Evolutionary conservation across 1,284 basidiomycete genomes (phyloP), one percentile per base, ranked within the genome.

Genomic region (Neonothopanus nambi): DNA sequence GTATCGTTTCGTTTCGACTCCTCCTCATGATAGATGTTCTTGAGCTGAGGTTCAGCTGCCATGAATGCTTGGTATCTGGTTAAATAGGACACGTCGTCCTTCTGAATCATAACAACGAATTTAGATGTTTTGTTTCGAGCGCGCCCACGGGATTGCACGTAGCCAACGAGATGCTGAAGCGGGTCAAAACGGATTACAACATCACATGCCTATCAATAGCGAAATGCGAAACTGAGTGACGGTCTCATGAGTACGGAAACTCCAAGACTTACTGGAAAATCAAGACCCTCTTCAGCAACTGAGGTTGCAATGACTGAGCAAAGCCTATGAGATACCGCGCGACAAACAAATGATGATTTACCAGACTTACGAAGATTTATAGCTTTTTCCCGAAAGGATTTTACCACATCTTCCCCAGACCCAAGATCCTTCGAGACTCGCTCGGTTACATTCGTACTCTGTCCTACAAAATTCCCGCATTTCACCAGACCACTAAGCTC

Each of bases 211-310:
- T 91, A 52, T 12, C 39, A 4, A 49, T 1, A 51, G 39, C 26
- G 51, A 36, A 35, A 26, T 48, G 41, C 58, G 45, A 51, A 48
- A 24, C 37, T 40, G 35, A 30, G 13, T 4, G 44, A 18, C 28
- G 51, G n/a, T n/a, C n/a, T n/a, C n/a, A n/a, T n/a, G n/a, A n/a
- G n/a, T n/a, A 60, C 60, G 17, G 15, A 53, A 33, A 26, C 15
- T 28, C 4, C 11, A 30, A 20, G 18, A 46, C 50, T 49, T 63
- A 87, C 87, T 12, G 85, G 88, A 68, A 94, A 92, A 67, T 94
- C 91, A 23, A 94, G 77, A 0, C 91, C 92, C 72, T 94, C 91
- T 70, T 95, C 92, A 0, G 90, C 92, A 5, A 94, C 91, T 7
- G 85, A 85, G 0, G 91, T 94, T 3, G 91, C 88, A 56, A 94